Base-by-base conservation (phyloP, 2,329 filamentous ascomycete genomes). In the Sclerotinia glacialis region DNA sequence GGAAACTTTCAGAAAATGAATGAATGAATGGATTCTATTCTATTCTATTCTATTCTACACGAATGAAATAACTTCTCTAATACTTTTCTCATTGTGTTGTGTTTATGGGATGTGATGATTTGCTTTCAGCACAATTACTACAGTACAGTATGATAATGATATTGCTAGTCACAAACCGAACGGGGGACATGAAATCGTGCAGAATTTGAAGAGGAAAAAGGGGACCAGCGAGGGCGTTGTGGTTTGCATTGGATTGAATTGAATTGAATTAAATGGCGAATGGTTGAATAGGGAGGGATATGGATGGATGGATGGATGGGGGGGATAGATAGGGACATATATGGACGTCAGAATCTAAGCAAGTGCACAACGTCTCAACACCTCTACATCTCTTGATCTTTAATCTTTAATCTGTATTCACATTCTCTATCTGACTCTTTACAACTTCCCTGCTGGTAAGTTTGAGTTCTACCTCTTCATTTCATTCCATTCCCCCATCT, bases 21-120 rank as follows among this genome's bases (percentile, higher is more conserved):
- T n/a, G 34, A 56, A 31, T 46, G 55, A 11, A 31, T n/a, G n/a
- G n/a, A n/a, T n/a, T n/a, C n/a, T n/a, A n/a, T 46, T 47, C 6
- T 59, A 44, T 23, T 46, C 55, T 59, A 31, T 46, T 59, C 6
- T 59, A 21, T 59, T 46, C 55, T 31, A 31, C 34, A 47, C 46
- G 26, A 59, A 59, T 47, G 31, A 59, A 59, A 58, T 34, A 59
- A 23, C 42, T 34, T 34, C 40, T 59, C 18, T 46, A 59, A 59
- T 46, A 58, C 28, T 34, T 31, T 7, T 31, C 28, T 34, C 14
- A 14, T 58, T 44, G 23, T 44, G 9, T 31, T 44, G 40, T 31
- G 55, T 34, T 28, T 44, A 44, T 18, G 23, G 23, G 4, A 18
- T 21, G 23, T 31, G n/a, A 46, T 46, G 11, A 12, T 59, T 46